phyloP scores from a whole-genome alignment of 2,329 filamentous ascomycete species.

The Aspergillus fischeri region DNA sequence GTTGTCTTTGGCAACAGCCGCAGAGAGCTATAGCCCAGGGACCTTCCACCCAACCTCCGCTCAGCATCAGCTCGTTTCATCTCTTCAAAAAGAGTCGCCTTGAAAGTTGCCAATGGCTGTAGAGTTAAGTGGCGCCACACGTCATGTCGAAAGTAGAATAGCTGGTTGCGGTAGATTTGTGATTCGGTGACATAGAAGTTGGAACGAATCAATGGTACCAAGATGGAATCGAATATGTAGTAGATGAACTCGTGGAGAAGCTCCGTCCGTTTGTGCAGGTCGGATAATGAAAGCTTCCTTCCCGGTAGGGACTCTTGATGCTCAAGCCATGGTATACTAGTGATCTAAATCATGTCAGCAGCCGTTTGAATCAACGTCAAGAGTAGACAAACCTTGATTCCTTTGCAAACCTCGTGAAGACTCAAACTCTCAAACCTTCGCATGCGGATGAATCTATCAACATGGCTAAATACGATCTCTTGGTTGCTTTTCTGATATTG shows the following conservation, averaged over 20 bases:
- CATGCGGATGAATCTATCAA: slow-evolving; percentile 74
- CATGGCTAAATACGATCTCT: slow-evolving; percentile 55
- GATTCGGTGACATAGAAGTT: slow-evolving; percentile 97
- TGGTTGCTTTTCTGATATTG: slow-evolving; percentile 57
- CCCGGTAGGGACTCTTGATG: slow-evolving; percentile 22
- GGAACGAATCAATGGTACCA: slow-evolving; percentile 79
- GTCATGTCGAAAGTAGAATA: slow-evolving; percentile 95
- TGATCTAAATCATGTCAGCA: slow-evolving; percentile 49
- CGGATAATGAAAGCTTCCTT: slow-evolving; percentile 63
- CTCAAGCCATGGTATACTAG: slow-evolving; percentile 68
- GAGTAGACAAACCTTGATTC: slow-evolving; percentile 60
- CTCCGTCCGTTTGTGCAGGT: slow-evolving; percentile 70
- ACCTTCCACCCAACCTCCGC: slow-evolving; percentile 56
- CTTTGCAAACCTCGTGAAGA: slow-evolving; percentile 72
- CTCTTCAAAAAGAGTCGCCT: slow-evolving; percentile 72
- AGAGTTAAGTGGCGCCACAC: slow-evolving; percentile 76
- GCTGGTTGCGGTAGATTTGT: slow-evolving; percentile 68
- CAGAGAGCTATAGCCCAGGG: slow-evolving; percentile 72
- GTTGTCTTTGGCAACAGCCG: slow-evolving; percentile 76
- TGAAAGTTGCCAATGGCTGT: slow-evolving; percentile 65
- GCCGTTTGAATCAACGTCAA: background rate
- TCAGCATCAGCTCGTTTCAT: slow-evolving; percentile 57
- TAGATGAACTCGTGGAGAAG: slow-evolving; percentile 83
- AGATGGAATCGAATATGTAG: slow-evolving; percentile 84
- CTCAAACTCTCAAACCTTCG: slow-evolving; percentile 77